A percentile compares a stretch with the other conserved stretches of the same genome.
Conservation (phyloP, 2,329 filamentous ascomycete species). For the Didymella sp. region DNA sequence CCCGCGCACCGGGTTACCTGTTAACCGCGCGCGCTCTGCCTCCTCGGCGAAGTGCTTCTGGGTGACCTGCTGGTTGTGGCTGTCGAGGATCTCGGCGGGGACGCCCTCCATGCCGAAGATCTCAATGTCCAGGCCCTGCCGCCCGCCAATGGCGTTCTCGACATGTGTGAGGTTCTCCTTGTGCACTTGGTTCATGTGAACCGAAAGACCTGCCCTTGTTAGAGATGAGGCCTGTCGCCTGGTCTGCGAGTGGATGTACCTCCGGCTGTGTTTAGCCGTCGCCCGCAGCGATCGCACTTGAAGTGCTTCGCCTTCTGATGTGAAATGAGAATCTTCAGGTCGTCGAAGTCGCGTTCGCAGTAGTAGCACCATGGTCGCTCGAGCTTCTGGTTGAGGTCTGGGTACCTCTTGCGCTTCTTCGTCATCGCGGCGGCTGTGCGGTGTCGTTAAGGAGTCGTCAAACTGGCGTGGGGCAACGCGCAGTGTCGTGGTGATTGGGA, state of each 20-base stretch:
- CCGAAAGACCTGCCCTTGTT: slow-evolving; percentile 74
- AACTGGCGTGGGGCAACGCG: not conserved
- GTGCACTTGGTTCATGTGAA: slow-evolving; percentile 98
- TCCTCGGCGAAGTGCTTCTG: slow-evolving; percentile 85
- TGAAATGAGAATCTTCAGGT: slow-evolving; percentile 92
- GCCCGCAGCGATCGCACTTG: slow-evolving; percentile 90
- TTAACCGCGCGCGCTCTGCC: slow-evolving; percentile 79
- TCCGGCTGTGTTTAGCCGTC: slow-evolving; percentile 91
- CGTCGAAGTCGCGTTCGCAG: slow-evolving; percentile 98
- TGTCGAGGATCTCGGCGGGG: slow-evolving; percentile 80
- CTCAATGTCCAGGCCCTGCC: slow-evolving; percentile 85
- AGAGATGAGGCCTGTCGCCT: not conserved
- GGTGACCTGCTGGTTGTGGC: slow-evolving; percentile 86
- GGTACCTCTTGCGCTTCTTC: slow-evolving; percentile 88
- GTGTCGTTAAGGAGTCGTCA: not conserved
- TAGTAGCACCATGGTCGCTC: slow-evolving; percentile 96
- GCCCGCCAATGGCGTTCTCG: slow-evolving; percentile 89
- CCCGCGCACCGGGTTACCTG: slow-evolving; percentile 78
- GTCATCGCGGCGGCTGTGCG: slow-evolving; percentile 33
- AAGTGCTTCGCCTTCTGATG: slow-evolving; percentile 99
- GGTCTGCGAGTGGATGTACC: slow-evolving; percentile 59
- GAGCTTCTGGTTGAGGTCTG: slow-evolving; percentile 87
- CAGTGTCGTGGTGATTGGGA: not conserved
- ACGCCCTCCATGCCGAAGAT: slow-evolving; percentile 99
- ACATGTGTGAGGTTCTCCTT: slow-evolving; percentile 88